These are phyloP conservation scores for Triangularia setosa DNA, from an alignment of 2,329 filamentous ascomycete species.

Conservation along the genomic window DNA sequence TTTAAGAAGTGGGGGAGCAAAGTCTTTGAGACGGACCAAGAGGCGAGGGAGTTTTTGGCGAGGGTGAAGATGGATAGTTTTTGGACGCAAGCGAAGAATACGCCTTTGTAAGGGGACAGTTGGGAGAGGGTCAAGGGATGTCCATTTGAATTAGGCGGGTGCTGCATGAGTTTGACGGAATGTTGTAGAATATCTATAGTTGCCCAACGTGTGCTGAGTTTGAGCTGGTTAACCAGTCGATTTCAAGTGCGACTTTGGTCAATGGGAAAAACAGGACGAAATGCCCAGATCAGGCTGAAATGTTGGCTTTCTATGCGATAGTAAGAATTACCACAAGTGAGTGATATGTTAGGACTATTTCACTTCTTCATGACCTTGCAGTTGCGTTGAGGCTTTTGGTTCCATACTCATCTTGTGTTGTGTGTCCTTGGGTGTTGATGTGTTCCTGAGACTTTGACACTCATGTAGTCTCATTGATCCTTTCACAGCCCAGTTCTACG, in stretches of 20 bases:
- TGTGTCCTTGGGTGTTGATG: no score
- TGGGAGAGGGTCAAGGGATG: not conserved
- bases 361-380: no score
- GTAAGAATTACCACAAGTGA: no score
- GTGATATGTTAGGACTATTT: no score
- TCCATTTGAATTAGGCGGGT: not conserved
- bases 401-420: no score
- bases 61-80: slow-evolving; percentile 91
- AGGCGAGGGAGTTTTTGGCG: slow-evolving; percentile 75
- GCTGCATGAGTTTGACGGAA: not conserved
- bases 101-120: not conserved
- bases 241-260: not conserved
- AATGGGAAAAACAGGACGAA: no score
- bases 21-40: slow-evolving; percentile 88
- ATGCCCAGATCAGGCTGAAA: no score
- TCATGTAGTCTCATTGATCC: no score
- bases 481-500: no score
- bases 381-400: no score
- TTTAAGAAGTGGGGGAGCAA: slow-evolving; percentile 88
- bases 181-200: not conserved
- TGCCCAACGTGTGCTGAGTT: not conserved
- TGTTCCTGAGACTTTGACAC: no score
- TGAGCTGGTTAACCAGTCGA: not conserved
- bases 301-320: no score
- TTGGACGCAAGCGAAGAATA: slow-evolving; percentile 80